Percentiles rank a stretch among this genome's conserved stretches.
These are phyloP conservation scores for Phalaenopsis hybrid DNA, from an alignment of 116 monocot genomes.

Conservation along the genomic window DNA sequence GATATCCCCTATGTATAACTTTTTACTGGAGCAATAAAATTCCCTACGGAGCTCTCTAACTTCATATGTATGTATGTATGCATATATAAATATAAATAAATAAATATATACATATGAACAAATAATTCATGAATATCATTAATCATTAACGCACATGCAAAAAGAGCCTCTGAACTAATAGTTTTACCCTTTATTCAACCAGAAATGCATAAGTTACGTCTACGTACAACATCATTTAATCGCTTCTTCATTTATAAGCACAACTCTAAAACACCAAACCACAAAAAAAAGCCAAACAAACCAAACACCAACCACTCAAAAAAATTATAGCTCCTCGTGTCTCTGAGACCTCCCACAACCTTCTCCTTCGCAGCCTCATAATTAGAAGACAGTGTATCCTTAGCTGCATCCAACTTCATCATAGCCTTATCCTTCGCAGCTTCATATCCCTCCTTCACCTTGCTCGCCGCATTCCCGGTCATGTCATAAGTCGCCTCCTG, in stretches of 20 bases:
- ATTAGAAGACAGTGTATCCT: slow-evolving; percentile 1
- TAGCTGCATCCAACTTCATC: background rate
- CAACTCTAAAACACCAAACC: background rate
- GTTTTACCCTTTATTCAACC: too few relatives aligned
- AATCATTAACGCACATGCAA: too few relatives aligned
- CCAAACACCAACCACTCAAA: background rate
- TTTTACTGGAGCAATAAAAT: too few relatives aligned
- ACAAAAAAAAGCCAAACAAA: background rate
- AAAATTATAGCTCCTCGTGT: slow-evolving; percentile 11
- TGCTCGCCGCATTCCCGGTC: background rate
- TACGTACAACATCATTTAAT: too few relatives aligned
- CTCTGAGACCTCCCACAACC: background rate
- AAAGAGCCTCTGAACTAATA: too few relatives aligned
- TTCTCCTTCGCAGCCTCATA: slow-evolving; percentile 15
- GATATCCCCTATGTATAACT: too few relatives aligned
- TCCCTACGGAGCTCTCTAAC: too few relatives aligned
- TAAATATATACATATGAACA: too few relatives aligned
- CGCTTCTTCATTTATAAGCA: background rate
- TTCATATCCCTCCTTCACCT: slow-evolving; percentile 18
- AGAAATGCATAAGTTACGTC: too few relatives aligned
- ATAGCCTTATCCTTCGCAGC: background rate
- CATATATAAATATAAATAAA: too few relatives aligned
- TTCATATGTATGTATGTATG: too few relatives aligned
- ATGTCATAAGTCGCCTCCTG: background rate
- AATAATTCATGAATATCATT: too few relatives aligned